phyloP scores from a whole-genome alignment of 257 asterid species.

The Plantago ovata region DNA sequence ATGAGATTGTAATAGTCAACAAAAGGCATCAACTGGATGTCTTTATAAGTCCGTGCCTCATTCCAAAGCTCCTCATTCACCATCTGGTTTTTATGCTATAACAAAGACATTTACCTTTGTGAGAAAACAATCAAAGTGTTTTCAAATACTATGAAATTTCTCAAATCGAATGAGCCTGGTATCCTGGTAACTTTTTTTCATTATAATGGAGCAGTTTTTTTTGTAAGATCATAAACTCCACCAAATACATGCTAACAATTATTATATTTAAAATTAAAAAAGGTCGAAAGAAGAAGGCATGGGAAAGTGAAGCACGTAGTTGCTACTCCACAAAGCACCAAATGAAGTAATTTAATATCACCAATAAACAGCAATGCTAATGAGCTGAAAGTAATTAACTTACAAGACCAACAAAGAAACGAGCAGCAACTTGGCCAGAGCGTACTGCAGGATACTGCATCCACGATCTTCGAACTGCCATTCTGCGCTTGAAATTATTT shows the following conservation, averaged over 20 bases:
- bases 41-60: constrained; percentile 81
- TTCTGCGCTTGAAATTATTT: constrained; percentile 92
- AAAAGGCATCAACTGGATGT: constrained; percentile 94
- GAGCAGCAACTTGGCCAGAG: constrained; percentile 82
- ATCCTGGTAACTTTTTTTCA: too few species aligned
- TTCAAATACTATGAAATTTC: neutral
- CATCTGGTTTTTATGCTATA: constrained; percentile 95
- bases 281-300: too few species aligned
- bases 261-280: too few species aligned
- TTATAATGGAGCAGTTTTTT: too few species aligned
- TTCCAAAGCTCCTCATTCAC: constrained; percentile 97
- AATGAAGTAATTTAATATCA: neutral
- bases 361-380: neutral
- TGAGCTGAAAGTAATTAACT: constrained; percentile 21
- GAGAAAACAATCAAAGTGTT: neutral
- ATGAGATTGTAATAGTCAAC: constrained; percentile 91
- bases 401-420: constrained; percentile 98
- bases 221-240: too few species aligned
- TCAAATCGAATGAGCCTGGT: neutral
- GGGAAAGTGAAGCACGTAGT: neutral
- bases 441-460: constrained; percentile 90
- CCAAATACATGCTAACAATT: too few species aligned
- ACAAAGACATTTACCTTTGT: constrained; percentile 12
- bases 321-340: neutral
- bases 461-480: constrained; percentile 99